Conservation (phyloP, 2,329 filamentous ascomycete genomes). For the Cercospora brassicicola region DNA sequence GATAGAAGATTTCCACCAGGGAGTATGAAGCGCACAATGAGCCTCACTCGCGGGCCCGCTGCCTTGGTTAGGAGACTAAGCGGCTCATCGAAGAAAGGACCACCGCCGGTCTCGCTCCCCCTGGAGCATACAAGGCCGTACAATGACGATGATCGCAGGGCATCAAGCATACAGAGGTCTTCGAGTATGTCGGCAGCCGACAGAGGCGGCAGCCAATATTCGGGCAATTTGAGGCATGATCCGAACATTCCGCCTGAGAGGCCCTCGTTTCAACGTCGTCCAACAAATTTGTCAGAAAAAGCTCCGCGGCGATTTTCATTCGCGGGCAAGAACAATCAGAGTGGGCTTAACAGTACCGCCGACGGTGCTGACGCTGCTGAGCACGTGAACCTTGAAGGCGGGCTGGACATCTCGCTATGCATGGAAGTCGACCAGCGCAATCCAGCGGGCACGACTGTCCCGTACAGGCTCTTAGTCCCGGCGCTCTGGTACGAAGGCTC, state of each 20-base stretch:
- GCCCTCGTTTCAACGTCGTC: conserved; percentile 48
- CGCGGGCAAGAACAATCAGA: conserved; percentile 53
- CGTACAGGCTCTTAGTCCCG: conserved; percentile 84
- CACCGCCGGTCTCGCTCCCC: conserved; percentile 19
- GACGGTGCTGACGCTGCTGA: conserved; percentile 53
- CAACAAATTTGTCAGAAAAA: conserved; percentile 46
- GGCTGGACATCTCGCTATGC: conserved; percentile 83
- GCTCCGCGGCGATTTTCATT: conserved; percentile 36
- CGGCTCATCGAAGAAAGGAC: conserved; percentile 32
- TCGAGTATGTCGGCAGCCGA: conserved; percentile 28
- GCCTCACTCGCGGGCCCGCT: conserved; percentile 39
- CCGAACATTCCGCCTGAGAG: conserved; percentile 22
- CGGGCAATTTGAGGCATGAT: conserved; percentile 7
- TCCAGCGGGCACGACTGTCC: conserved; percentile 81
- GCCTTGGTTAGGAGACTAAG: conserved; percentile 47
- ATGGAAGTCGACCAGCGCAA: conserved; percentile 84
- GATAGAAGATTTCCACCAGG: conserved; percentile 35
- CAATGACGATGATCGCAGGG: conserved; percentile 18
- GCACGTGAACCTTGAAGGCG: conserved; percentile 73
- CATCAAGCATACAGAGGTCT: conserved; percentile 23
- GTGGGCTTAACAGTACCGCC: conserved; percentile 53
- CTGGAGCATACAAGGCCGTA: conserved; percentile 27
- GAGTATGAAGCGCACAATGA: conserved; percentile 38
- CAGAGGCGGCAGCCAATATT: conserved; percentile 12
- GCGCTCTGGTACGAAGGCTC: conserved; percentile 57